These are phyloP conservation scores for Saccharomycopsis malanga DNA, from an alignment of 805 yeast species.

Conservation along the genomic window DNA sequence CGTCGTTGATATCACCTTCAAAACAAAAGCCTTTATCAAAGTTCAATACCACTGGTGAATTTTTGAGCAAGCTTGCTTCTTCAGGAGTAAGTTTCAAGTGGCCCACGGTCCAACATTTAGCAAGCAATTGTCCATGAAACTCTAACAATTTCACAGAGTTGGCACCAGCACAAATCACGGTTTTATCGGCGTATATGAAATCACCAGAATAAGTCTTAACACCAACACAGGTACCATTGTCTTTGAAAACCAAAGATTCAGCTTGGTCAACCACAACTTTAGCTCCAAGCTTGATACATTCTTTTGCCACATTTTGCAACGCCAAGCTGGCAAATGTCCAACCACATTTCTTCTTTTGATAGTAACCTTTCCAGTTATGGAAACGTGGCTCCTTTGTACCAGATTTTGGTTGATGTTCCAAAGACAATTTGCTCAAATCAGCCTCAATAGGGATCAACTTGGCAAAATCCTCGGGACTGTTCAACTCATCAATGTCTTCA, in stretches of 20 bases:
- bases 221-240: slow-evolving; percentile 24
- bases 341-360: slow-evolving; percentile 30
- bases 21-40: slow-evolving; percentile 36
- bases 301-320: slow-evolving; percentile 26
- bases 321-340: slow-evolving; percentile 34
- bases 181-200: slow-evolving; percentile 25
- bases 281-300: slow-evolving; percentile 30
- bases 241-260: slow-evolving; percentile 23
- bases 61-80: slow-evolving; percentile 29
- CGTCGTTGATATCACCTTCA: slow-evolving; percentile 33
- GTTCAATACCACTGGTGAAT: slow-evolving; percentile 33
- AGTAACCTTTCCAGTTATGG: slow-evolving; percentile 30
- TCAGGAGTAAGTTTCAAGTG: slow-evolving; percentile 32
- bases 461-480: slow-evolving; percentile 4
- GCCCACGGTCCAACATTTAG: slow-evolving; percentile 37
- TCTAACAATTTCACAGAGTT: slow-evolving; percentile 31
- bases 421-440: neutral
- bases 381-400: slow-evolving; percentile 7
- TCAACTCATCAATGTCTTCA: neutral
- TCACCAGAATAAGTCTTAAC: slow-evolving; percentile 28
- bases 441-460: neutral
- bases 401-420: neutral
- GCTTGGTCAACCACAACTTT: slow-evolving; percentile 27
- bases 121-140: slow-evolving; percentile 32
- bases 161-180: slow-evolving; percentile 36